A percentile compares a stretch with the other conserved stretches of the same genome.
Evolutionary conservation across 768 basidiomycete genomes (phyloP).

Genomic region (Leucocoprinus birnbaumii): DNA sequence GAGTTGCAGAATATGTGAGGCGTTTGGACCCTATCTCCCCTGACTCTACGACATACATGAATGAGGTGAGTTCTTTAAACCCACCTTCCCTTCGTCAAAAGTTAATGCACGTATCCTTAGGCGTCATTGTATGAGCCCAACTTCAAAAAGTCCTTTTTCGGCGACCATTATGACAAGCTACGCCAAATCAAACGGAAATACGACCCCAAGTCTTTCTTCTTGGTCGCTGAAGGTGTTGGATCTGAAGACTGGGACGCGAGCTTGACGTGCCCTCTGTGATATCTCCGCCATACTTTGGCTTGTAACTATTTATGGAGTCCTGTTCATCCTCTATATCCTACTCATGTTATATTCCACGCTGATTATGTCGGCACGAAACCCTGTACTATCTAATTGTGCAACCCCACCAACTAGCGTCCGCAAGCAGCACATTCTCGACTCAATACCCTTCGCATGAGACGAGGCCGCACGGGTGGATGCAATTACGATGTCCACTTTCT

Average conservation of each 20-base stretch:
- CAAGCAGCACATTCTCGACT: too few relatives aligned
- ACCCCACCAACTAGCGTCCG: too few relatives aligned
- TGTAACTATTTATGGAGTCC: too few relatives aligned
- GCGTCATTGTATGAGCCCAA: conserved; percentile 40
- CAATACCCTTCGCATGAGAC: too few relatives aligned
- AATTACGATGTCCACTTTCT: too few relatives aligned
- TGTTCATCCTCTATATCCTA: too few relatives aligned
- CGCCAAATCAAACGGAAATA: conserved; percentile 40
- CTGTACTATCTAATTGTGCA: too few relatives aligned
- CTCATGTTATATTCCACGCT: too few relatives aligned
- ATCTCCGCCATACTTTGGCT: too few relatives aligned
- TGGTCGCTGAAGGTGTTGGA: conserved; percentile 46
- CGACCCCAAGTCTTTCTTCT: conserved; percentile 42
- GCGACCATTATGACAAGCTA: conserved; percentile 36
- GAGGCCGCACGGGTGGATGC: too few relatives aligned
- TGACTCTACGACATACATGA: conserved; percentile 42
- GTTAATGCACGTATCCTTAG: conserved; percentile 19
- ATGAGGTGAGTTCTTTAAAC: conserved; percentile 34
- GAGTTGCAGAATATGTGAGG: conserved; percentile 17
- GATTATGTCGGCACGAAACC: too few relatives aligned
- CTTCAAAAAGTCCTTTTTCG: conserved; percentile 43
- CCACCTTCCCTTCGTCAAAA: not conserved
- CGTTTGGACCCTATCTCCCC: conserved; percentile 24
- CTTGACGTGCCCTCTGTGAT: conserved; percentile 18
- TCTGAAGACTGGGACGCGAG: conserved; percentile 45